Evolutionary conservation across 129 eudicot genomes (phyloP).

Genomic region (Helianthus annuus): DNA sequence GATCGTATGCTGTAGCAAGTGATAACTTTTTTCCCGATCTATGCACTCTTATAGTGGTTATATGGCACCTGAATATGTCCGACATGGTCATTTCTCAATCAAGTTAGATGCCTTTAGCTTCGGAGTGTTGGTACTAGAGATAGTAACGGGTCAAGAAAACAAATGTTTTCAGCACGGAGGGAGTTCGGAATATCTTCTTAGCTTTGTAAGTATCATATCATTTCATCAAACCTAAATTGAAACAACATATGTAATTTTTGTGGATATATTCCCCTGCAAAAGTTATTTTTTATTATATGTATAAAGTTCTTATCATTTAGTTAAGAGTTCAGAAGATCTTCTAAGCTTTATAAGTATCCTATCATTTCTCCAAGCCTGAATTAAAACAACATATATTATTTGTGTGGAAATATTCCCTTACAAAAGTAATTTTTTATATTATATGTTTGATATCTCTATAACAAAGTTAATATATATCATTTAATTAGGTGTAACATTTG

Average conservation of each 20-base stretch:
- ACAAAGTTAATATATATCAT: not conserved
- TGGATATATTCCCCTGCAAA: not conserved
- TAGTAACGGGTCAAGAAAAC: slow-evolving; percentile 8
- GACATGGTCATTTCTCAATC: not conserved
- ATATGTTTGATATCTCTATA: not conserved
- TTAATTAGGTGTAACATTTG: no score
- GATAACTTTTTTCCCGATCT: not conserved
- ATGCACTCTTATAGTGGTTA: not conserved
- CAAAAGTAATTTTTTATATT: not conserved
- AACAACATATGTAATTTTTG: not conserved
- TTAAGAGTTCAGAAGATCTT: not conserved
- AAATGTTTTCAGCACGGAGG: not conserved
- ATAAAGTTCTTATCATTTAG: not conserved
- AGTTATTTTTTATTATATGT: not conserved
- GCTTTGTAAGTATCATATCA: not conserved
- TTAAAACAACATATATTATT: no score
- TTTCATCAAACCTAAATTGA: not conserved
- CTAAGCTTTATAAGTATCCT: not conserved
- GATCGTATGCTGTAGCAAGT: not conserved
- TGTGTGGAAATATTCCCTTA: no score
- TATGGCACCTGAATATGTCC: slow-evolving; percentile 8
- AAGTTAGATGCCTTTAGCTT: slow-evolving; percentile 4
- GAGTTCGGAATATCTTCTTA: not conserved
- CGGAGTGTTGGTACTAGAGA: slow-evolving; percentile 6
- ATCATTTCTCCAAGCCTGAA: not conserved